Base-by-base conservation (phyloP, 1,139 yeast genomes). In the Meyerozyma elateridarum region DNA sequence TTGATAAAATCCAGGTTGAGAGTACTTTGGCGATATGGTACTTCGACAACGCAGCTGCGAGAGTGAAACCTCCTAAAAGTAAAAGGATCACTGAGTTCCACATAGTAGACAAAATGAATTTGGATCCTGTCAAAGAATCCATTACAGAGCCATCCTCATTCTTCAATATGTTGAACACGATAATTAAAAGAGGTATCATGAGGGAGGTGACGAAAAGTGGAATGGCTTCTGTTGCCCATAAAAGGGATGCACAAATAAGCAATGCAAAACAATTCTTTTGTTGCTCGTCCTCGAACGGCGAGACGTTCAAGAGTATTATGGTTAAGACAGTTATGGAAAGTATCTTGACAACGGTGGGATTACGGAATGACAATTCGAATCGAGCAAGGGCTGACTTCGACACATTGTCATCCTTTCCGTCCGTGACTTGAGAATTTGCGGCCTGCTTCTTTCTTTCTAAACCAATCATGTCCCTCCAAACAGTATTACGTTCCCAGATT, bases 81-180 rank as follows among this genome's bases (percentile, higher is more conserved):
- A 80, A 68, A 67, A 80, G 71, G 39, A 80, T 79, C 4, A 82
- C 83, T 1, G 87, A 79, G 36, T 79, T 76, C 87, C 87, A 80
- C 88, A 80, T 79, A 8, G 76, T 60, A 2, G 74, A 53, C 15
- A 80, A 64, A 32, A 79, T 73, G 38, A 49, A 73, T 22, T 71
- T 59, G 0, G 85, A 75, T 1, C 85, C 73, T 24, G 59, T 69
- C 0, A 70, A 55, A 3, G 85, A 74, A 18, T 44, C 48, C 78
- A 78, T 67, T 1, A 69, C 61, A 6, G 69, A 44, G 2, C 85
- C 85, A 42, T 68, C 71, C 29, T 69, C 73, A 48, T 76, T 69
- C 46, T 77, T 79, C 39, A 76, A 54, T 5, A 79, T 81, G 31
- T 62, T 63, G 41, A 79, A 73, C 12, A 69, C 53, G 5, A 69